phyloP scores from a whole-genome alignment of 257 asterid genomes.

The Anisodus tanguticus region DNA sequence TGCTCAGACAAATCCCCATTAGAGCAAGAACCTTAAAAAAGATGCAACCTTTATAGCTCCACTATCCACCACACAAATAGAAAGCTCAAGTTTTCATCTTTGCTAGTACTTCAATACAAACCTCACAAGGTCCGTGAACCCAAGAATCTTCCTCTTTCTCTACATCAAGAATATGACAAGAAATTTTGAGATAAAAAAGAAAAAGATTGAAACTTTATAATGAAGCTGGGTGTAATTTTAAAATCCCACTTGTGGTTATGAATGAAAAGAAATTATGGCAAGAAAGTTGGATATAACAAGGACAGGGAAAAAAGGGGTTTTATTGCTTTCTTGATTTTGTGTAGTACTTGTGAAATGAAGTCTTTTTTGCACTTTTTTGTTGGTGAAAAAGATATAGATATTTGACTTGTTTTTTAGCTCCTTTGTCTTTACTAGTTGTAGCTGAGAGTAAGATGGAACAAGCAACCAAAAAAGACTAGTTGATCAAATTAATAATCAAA shows the following conservation, averaged over 20 bases:
- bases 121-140: conserved; percentile 34
- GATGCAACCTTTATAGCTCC: conserved; percentile 20
- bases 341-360: conserved; percentile 26
- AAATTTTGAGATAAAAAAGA: background rate
- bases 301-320: background rate
- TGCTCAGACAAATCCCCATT: conserved; percentile 93
- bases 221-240: background rate
- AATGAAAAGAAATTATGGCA: background rate
- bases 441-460: background rate
- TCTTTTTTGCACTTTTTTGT: conserved; percentile 36
- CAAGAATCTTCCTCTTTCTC: conserved; percentile 33
- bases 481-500: background rate
- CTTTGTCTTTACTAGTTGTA: conserved; percentile 22
- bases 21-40: conserved; percentile 30
- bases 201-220: conserved; percentile 5
- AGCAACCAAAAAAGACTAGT: background rate
- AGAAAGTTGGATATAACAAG: conserved; percentile 4
- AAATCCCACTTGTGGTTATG: conserved; percentile 10
- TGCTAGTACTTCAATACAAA: background rate
- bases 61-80: conserved; percentile 34
- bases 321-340: conserved; percentile 28
- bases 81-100: conserved; percentile 41
- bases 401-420: conserved; percentile 50
- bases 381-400: conserved; percentile 25
- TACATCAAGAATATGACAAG: background rate